Evolutionary conservation across 2,329 filamentous ascomycete species (phyloP).

Genomic region (Claviceps quebecensis): DNA sequence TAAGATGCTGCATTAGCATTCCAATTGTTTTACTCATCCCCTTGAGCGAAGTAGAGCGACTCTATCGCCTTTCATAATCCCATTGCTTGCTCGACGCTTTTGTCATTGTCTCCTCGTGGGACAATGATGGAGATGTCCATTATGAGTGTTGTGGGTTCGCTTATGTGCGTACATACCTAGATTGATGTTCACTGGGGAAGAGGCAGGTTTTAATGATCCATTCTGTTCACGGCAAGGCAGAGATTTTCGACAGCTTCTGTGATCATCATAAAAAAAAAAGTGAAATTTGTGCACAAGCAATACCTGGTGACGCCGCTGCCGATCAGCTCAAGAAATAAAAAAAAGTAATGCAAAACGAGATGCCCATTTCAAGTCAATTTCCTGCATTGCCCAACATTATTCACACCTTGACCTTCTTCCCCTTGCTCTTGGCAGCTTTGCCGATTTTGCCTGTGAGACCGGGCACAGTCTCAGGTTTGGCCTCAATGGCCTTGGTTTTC

Average conservation of each 20-base stretch:
- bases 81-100: constrained; percentile 27
- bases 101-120: constrained; percentile 10
- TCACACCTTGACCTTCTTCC: constrained; percentile 10
- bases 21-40: constrained; percentile 28
- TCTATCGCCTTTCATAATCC: constrained; percentile 46
- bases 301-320: constrained; percentile 2
- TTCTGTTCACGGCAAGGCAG: not conserved
- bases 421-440: constrained; percentile 19
- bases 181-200: no score
- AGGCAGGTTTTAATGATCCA: no score
- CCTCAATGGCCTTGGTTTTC: constrained; percentile 10
- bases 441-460: constrained; percentile 11
- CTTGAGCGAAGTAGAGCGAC: constrained; percentile 38
- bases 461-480: constrained; percentile 8
- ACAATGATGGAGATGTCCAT: not conserved
- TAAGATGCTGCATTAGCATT: constrained; percentile 14
- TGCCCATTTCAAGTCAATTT: not conserved
- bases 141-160: constrained; percentile 44
- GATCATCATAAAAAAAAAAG: not conserved
- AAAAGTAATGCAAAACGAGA: not conserved
- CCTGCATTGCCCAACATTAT: not conserved
- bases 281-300: not conserved
- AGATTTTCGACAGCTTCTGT: not conserved
- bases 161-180: constrained; percentile 46
- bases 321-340: not conserved